phyloP scores from a whole-genome alignment of 2,329 filamentous ascomycete genomes.

The Paracoccidioides lutzii region DNA sequence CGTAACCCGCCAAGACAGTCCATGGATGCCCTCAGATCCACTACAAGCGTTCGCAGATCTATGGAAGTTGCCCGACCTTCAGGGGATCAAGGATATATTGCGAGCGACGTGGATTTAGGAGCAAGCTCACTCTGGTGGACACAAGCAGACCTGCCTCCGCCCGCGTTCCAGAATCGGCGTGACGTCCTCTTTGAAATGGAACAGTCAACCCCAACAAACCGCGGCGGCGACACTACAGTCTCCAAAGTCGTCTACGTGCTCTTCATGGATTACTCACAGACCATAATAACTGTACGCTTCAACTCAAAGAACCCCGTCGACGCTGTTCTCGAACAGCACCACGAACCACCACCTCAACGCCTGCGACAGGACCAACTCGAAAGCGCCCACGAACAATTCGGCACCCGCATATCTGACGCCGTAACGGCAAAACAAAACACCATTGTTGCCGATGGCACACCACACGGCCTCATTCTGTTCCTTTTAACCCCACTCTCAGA shows the following conservation, averaged over 20 bases:
- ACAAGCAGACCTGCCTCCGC: slow-evolving; percentile 64
- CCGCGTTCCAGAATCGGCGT: slow-evolving; percentile 65
- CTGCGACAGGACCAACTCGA: slow-evolving; percentile 91
- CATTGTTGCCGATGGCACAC: slow-evolving; percentile 71
- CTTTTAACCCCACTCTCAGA: slow-evolving; percentile 61
- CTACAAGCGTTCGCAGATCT: slow-evolving; percentile 45
- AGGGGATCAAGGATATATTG: slow-evolving; percentile 70
- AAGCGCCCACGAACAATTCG: slow-evolving; percentile 67
- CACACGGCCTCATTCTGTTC: slow-evolving; percentile 63
- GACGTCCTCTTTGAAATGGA: slow-evolving; percentile 76
- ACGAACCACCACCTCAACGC: slow-evolving; percentile 67
- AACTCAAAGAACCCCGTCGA: slow-evolving; percentile 62
- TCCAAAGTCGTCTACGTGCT: slow-evolving; percentile 77
- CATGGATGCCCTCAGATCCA: slow-evolving; percentile 47
- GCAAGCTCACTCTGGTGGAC: slow-evolving; percentile 75
- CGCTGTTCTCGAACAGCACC: slow-evolving; percentile 67
- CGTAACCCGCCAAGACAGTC: slow-evolving; percentile 43
- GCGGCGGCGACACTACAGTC: slow-evolving; percentile 56
- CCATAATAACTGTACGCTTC: slow-evolving; percentile 67
- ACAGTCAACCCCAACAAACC: slow-evolving; percentile 56
- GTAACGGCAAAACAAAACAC: slow-evolving; percentile 62
- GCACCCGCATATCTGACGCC: slow-evolving; percentile 60
- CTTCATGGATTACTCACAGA: slow-evolving; percentile 94
- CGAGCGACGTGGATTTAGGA: slow-evolving; percentile 71
- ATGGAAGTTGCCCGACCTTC: slow-evolving; percentile 64